A percentile compares a stretch with the other conserved stretches of the same genome.
Evolutionary conservation across 139 green algal species (phyloP).

Genomic region (Diplosphaera chodatii): DNA sequence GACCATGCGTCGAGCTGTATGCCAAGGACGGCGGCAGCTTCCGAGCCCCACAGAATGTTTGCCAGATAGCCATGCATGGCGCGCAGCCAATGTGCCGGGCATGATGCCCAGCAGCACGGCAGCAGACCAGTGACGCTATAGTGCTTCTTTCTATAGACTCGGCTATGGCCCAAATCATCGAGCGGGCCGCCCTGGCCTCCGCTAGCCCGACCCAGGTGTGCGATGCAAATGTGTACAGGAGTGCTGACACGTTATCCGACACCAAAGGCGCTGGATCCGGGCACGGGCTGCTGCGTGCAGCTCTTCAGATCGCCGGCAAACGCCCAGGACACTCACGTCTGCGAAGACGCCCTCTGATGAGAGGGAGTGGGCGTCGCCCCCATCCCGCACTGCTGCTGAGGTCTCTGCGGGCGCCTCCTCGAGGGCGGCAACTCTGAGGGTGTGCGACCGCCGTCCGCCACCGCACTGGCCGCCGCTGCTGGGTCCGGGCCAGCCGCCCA

Average conservation of each 20-base stretch:
- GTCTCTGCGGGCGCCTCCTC: neutral
- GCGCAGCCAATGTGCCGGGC: too few relatives aligned
- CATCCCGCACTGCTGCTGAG: neutral
- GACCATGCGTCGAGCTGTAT: too few relatives aligned
- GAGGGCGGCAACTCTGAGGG: neutral
- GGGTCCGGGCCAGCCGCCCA: neutral
- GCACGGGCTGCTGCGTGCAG: too few relatives aligned
- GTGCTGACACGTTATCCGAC: constrained; percentile 1
- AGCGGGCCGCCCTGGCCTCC: too few relatives aligned
- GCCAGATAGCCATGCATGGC: neutral
- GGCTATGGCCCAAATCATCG: too few relatives aligned
- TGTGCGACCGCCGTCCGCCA: neutral
- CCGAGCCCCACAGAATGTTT: too few relatives aligned
- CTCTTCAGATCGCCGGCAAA: neutral
- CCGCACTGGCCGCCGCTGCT: neutral
- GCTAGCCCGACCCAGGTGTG: too few relatives aligned
- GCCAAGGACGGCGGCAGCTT: too few relatives aligned
- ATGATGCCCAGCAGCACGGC: too few relatives aligned
- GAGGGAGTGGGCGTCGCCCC: neutral
- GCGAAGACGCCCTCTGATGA: neutral
- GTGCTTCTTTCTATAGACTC: too few relatives aligned
- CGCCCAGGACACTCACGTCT: neutral
- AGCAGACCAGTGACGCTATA: too few relatives aligned
- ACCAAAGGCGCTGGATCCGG: too few relatives aligned
- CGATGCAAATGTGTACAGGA: neutral